Conservation (phyloP, 441 rosid species). For the Flueggea neowawraea region DNA sequence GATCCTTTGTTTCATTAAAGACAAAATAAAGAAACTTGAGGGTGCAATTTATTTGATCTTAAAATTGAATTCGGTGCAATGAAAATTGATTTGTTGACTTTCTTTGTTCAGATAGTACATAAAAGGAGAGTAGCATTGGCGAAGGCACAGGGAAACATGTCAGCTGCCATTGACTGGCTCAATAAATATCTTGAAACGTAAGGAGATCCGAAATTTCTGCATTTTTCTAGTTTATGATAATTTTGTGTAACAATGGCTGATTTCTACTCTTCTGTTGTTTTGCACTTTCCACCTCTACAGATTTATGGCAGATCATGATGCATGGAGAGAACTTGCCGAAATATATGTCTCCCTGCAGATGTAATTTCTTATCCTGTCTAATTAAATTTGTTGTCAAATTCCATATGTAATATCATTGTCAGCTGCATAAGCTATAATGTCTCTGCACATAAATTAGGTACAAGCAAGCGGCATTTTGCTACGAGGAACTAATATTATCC, state of each 20-base stretch:
- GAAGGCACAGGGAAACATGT: slow-evolving; percentile 79
- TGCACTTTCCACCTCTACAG: slow-evolving; percentile 24
- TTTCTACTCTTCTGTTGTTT: neutral
- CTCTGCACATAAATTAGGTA: slow-evolving; percentile 52
- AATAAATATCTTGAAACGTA: slow-evolving; percentile 95
- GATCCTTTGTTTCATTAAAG: too few species aligned
- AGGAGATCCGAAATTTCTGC: slow-evolving; percentile 25
- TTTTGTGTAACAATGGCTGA: slow-evolving; percentile 1
- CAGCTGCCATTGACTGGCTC: slow-evolving; percentile 75
- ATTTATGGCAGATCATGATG: slow-evolving; percentile 99
- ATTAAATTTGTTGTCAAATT: neutral
- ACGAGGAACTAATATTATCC: slow-evolving; percentile 84
- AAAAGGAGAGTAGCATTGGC: slow-evolving; percentile 92
- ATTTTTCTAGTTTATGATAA: slow-evolving; percentile 3
- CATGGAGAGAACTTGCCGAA: slow-evolving; percentile 99
- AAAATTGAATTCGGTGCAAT: too few species aligned
- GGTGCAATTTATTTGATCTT: too few species aligned
- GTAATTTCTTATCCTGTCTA: slow-evolving; percentile 28
- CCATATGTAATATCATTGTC: neutral
- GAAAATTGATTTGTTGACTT: too few species aligned
- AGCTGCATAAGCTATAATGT: neutral
- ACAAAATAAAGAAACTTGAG: neutral
- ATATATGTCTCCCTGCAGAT: slow-evolving; percentile 89
- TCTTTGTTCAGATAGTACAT: slow-evolving; percentile 48
- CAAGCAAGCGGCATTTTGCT: slow-evolving; percentile 98